These are phyloP conservation scores for Epichloe scottii DNA, from an alignment of 2,329 filamentous ascomycete genomes.

Conservation along the genomic window DNA sequence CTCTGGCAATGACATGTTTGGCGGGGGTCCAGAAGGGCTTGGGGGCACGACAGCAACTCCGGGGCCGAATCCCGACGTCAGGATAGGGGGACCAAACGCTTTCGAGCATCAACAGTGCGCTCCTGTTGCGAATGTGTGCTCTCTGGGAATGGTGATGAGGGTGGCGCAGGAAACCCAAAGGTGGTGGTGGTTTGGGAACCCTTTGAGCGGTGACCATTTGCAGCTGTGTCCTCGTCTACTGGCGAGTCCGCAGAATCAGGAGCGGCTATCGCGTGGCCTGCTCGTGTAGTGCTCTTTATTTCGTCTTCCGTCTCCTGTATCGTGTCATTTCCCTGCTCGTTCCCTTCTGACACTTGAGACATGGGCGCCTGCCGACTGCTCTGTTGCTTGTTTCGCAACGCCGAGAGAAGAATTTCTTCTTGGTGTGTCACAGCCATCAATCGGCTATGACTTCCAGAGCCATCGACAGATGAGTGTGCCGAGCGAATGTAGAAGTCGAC, in stretches of 20 bases:
- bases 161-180: constrained; percentile 24
- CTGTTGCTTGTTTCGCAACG: constrained; percentile 42
- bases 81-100: background rate
- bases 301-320: background rate
- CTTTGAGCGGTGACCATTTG: constrained; percentile 14
- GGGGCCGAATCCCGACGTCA: background rate
- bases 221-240: background rate
- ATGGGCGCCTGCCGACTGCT: constrained; percentile 38
- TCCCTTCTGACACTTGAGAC: constrained; percentile 28
- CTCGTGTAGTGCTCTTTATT: background rate
- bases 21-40: constrained; percentile 2
- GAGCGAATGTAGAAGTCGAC: constrained; percentile 35
- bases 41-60: background rate
- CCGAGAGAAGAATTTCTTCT: constrained; percentile 45
- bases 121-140: background rate
- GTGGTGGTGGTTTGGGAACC: constrained; percentile 19
- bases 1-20: constrained; percentile 3
- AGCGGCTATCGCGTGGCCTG: background rate
- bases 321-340: background rate
- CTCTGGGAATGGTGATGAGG: constrained; percentile 7
- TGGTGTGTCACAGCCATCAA: constrained; percentile 46
- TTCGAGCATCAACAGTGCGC: background rate
- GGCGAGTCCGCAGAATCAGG: background rate
- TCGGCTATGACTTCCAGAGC: constrained; percentile 21
- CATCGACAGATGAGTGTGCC: constrained; percentile 24